Evolutionary conservation across 2,329 filamentous ascomycete genomes (phyloP).

Genomic region (Colletotrichum gigasporum): DNA sequence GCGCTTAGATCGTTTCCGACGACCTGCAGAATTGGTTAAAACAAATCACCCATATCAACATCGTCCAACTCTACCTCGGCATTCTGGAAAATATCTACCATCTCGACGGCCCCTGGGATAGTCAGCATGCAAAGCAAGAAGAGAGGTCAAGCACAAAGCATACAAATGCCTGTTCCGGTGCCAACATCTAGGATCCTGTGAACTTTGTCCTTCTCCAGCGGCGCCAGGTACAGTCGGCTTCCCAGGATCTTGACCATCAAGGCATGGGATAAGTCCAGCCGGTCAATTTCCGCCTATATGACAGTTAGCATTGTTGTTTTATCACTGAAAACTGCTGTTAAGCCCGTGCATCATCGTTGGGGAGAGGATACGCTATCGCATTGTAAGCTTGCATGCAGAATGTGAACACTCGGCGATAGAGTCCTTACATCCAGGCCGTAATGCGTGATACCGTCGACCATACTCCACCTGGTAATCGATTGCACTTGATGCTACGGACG

Average conservation of each 20-base stretch:
- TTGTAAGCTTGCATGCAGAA: neutral
- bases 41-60: neutral
- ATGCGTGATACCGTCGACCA: slow-evolving; percentile 19
- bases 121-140: neutral
- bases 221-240: slow-evolving; percentile 40
- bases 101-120: slow-evolving; percentile 45
- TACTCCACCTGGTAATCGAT: slow-evolving; percentile 8
- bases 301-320: neutral
- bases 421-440: slow-evolving; percentile 24
- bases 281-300: slow-evolving; percentile 43
- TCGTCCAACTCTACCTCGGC: slow-evolving; percentile 31
- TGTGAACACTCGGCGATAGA: too few species aligned
- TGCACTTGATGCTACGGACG: neutral
- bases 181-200: slow-evolving; percentile 51
- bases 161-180: slow-evolving; percentile 53
- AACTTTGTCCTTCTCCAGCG: slow-evolving; percentile 39
- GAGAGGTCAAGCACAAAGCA: neutral
- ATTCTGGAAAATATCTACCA: slow-evolving; percentile 43
- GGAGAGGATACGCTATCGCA: slow-evolving; percentile 21
- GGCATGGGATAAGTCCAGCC: slow-evolving; percentile 48
- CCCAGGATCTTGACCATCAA: slow-evolving; percentile 39
- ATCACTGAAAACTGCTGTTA: neutral
- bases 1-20: slow-evolving; percentile 41
- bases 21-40: slow-evolving; percentile 32
- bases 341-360: slow-evolving; percentile 44